These are phyloP conservation scores for Ammopiptanthus mongolicus DNA, from an alignment of 306 rosid genomes.

Conservation along the genomic window DNA sequence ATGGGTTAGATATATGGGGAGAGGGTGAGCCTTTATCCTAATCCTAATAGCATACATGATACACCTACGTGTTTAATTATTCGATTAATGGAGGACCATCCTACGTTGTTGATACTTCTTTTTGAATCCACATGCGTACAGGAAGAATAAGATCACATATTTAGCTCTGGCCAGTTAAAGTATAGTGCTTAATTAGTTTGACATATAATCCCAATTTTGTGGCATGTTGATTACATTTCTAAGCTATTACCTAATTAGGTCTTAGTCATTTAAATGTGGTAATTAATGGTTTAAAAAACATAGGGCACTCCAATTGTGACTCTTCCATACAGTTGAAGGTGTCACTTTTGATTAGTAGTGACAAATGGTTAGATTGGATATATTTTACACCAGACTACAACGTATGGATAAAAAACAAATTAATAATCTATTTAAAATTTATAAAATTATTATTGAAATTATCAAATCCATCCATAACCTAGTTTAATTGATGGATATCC, in stretches of 20 bases:
- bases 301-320: not conserved
- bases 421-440: no score
- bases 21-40: constrained; percentile 25
- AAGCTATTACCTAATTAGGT: constrained; percentile 23
- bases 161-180: not conserved
- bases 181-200: constrained; percentile 15
- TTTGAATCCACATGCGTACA: constrained; percentile 1
- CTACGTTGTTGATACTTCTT: constrained; percentile 15
- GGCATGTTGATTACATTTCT: constrained; percentile 16
- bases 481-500: no score
- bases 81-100: constrained; percentile 26
- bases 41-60: not conserved
- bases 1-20: constrained; percentile 23
- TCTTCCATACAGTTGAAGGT: not conserved
- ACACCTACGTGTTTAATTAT: constrained; percentile 17
- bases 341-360: not conserved
- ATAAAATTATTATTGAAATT: no score
- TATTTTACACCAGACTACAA: no score
- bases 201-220: not conserved
- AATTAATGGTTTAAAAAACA: constrained; percentile 1
- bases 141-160: not conserved
- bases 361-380: no score
- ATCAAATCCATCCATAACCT: no score
- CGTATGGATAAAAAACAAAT: no score
- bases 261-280: not conserved